Evolutionary conservation across 2,329 filamentous ascomycete species (phyloP).

Genomic region (Fusarium coicis): DNA sequence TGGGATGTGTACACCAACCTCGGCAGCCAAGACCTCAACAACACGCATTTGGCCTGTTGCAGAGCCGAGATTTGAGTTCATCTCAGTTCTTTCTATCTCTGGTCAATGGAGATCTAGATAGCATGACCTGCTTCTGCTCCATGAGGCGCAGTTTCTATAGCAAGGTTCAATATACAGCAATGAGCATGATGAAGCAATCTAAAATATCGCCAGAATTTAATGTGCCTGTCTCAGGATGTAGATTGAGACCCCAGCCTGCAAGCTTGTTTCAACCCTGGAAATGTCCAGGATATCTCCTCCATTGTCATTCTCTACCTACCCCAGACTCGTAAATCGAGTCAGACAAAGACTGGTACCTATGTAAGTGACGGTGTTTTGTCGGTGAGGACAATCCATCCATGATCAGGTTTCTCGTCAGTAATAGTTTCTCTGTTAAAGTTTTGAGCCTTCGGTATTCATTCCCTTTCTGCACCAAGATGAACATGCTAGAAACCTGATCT

Average conservation of each 20-base stretch:
- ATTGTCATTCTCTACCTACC: slow-evolving; percentile 37
- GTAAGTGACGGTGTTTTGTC: slow-evolving; percentile 30
- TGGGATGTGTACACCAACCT: not conserved
- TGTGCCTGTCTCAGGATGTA: slow-evolving; percentile 3
- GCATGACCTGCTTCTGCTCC: not conserved
- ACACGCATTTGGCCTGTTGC: slow-evolving; percentile 11
- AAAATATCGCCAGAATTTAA: slow-evolving; percentile 4
- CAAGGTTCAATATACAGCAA: not conserved
- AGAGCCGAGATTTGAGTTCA: slow-evolving; percentile 23
- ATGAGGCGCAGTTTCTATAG: not conserved
- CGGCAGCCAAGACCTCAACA: slow-evolving; percentile 12
- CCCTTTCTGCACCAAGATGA: not conserved
- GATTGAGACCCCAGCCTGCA: slow-evolving; percentile 26
- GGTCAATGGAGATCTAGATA: slow-evolving; percentile 16
- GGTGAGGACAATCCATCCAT: slow-evolving; percentile 20
- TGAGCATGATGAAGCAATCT: slow-evolving; percentile 22
- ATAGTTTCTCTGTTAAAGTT: not conserved
- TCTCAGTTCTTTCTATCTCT: slow-evolving; percentile 11
- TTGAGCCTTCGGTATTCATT: not conserved
- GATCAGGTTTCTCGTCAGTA: not conserved
- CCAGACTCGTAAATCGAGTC: slow-evolving; percentile 38
- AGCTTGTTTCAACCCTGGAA: slow-evolving; percentile 38
- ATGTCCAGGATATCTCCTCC: slow-evolving; percentile 10
- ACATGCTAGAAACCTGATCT: slow-evolving; percentile 18
- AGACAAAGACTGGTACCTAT: slow-evolving; percentile 35